Base-by-base conservation (phyloP, 2,329 filamentous ascomycete species). In the Colletotrichum filicis region DNA sequence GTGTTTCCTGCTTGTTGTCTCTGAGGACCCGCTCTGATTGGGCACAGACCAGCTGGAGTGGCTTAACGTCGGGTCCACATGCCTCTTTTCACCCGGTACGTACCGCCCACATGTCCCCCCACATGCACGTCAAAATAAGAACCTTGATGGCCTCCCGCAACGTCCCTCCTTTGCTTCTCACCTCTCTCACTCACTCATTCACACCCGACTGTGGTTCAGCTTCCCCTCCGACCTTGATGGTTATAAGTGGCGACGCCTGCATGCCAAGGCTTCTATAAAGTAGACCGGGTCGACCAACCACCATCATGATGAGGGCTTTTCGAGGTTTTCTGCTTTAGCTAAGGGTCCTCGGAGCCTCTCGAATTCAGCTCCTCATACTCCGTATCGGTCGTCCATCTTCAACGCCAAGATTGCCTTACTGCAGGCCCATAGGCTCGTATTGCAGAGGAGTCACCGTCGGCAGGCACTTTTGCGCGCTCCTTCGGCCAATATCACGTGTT, bases 141-240 rank as follows among this genome's bases (percentile, higher is more conserved):
- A 73, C 71, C 71, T 70, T 73, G 71, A 73, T 73, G 71, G 71
- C 66, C 61, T 61, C 14, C 14, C 35, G 2, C 24, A n/a, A 14
- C 28, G 32, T 22, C 32, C 46, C 30, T 52, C 37, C 19, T 32
- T 42, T 32, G 5, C 2, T 53, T 49, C n/a, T 19, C 16, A 12
- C 24, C 26, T 22, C 16, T 19, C 12, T 19, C 30, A 8, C 42
- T 37, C 11, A n/a, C 61, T 28, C 49, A 3, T 5, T 35, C n/a
- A 32, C 2, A 19, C 7, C 5, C 8, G 8, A 37, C 9, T 22
- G 4, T 1, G 4, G 1, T 56, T 7, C 8, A 16, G 24, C 28
- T 12, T 12, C 9, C 16, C 63, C 57, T 32, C 22, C 55, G n/a
- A 73, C 70, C 66, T 61, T 70, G 66, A 70, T 70, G 66, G 70